These are phyloP conservation scores for Pichia cabralensis DNA, from an alignment of 805 yeast genomes.

Conservation along the genomic window DNA sequence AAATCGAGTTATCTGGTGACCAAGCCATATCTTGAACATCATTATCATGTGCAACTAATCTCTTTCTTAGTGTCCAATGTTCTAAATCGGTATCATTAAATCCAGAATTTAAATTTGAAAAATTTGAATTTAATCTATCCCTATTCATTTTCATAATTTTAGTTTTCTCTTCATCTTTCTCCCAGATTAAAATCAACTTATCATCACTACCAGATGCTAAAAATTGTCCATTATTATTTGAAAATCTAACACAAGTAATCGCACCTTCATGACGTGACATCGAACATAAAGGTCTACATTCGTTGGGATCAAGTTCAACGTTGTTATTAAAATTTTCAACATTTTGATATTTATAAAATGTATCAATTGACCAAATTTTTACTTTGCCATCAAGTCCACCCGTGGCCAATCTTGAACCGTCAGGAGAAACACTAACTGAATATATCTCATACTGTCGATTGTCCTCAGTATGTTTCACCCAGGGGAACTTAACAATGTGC, in stretches of 20 bases:
- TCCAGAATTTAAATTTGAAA: constrained; percentile 34
- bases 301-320: constrained; percentile 17
- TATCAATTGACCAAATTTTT: constrained; percentile 71
- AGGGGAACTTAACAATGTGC: constrained; percentile 60
- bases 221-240: constrained; percentile 86
- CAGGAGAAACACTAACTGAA: constrained; percentile 70
- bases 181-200: constrained; percentile 86
- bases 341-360: constrained; percentile 35
- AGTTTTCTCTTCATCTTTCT: constrained; percentile 66
- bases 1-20: constrained; percentile 88
- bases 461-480: constrained; percentile 72
- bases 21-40: constrained; percentile 97
- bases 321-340: constrained; percentile 5
- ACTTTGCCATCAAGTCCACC: constrained; percentile 94
- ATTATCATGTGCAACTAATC: constrained; percentile 93
- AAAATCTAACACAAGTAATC: constrained; percentile 85
- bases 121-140: constrained; percentile 2
- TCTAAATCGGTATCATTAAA: constrained; percentile 64
- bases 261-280: constrained; percentile 97
- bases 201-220: constrained; percentile 95
- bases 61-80: constrained; percentile 88
- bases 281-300: constrained; percentile 63
- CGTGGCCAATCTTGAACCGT: constrained; percentile 78
- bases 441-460: constrained; percentile 75
- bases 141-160: constrained; percentile 26